Base-by-base conservation (phyloP, 1,284 basidiomycete species). In the Abortiporus biennis region DNA sequence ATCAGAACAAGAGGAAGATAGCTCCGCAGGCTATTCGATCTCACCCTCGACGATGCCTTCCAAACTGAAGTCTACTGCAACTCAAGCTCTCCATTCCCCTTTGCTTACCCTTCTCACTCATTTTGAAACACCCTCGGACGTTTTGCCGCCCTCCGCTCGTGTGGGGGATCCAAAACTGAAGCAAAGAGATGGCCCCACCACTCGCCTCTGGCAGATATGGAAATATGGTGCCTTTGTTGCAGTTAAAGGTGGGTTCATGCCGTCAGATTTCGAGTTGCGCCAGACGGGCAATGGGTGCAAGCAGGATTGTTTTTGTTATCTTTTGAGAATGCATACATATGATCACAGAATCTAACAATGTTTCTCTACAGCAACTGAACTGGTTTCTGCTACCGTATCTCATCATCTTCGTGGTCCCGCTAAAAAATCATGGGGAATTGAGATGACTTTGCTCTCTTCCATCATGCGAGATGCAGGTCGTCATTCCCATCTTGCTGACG, bases 381-480 rank as follows among this genome's bases (percentile, higher is more conserved):
- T 92, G 6, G 76, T 78, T 4, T 63, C 68, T 17, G 89, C 88
- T 43, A 71, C 91, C 20, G 61, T 89, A 24, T 70, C 73, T 6
- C 80, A 92, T 56, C 76, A 80, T 50, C 63, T 92, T 32, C 85
- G 77, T 71, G 91, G 91, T 2, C 91, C 92, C 1, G 78, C 83
- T 29, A 82, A 79, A 55, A 85, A 85, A 59, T 83, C 85, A 3
- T 94, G 91, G 91, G 88, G 89, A 0, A 78, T 94, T 39, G 85
- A 92, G 59, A 90, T 92, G 87, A 90, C 88, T 1, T 69, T 91
- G 17, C 71, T 91, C 15, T 85, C 85, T 6, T 80, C 80, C 44
- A 71, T 96, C 51, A 88, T 96, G 74, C 80, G 94, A 44, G 90
- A 92, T 43, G 78, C 90, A 19, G 84, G 85, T 6, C 72, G 78